Evolutionary conservation across 371 early-diverging fungal species (phyloP), one percentile per base, ranked within the genome.

Genomic region (Mortierella polycephala): DNA sequence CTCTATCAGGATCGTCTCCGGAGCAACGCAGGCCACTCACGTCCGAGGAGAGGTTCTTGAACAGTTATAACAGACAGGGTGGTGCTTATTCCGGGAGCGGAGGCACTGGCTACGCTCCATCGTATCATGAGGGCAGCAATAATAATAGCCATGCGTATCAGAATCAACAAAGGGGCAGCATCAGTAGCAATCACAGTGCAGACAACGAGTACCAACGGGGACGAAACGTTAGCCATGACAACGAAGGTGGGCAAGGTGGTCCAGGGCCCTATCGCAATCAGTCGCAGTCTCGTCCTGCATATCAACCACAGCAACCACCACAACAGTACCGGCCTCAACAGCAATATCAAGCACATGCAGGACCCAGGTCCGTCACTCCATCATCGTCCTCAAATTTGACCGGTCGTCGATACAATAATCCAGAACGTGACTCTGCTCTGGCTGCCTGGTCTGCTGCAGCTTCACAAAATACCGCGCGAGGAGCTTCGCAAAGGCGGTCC

Each of bases 11-110:
- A 2, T 16, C 57, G 30, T 30, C 30, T 30, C 30, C 30, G 30
- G 30, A 57, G 42, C 39, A 20, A 42, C 14, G 51, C 18, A 39
- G 14, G 14, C 62, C 52, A 14, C 10, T 44, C 42, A 62, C 54
- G 13, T 62, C 62, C 21, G 52, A 30, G 23, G 62, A 62, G 44
- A 52, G 62, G 40, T 62, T 53, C 20, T 40, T 51, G 16, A 18
- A 51, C 1, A 62, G 62, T 18, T 18, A 14, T 47, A 46, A 23
- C 16, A 45, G 16, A 18, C 39, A 30, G 60, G 60, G 44, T 4
- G 37, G 39, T 37, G 30, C 7, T 9, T 14, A 10, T 10, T 13
- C 18, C 9, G 16, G 52, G 1, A 16, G 18, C 2, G 52, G 23
- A 52, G 52, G 52, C 20, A 8, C 18, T n/a, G 58, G 58, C 37